Base-by-base conservation (phyloP, 345 rosid genomes). In the Citrus reticulata region DNA sequence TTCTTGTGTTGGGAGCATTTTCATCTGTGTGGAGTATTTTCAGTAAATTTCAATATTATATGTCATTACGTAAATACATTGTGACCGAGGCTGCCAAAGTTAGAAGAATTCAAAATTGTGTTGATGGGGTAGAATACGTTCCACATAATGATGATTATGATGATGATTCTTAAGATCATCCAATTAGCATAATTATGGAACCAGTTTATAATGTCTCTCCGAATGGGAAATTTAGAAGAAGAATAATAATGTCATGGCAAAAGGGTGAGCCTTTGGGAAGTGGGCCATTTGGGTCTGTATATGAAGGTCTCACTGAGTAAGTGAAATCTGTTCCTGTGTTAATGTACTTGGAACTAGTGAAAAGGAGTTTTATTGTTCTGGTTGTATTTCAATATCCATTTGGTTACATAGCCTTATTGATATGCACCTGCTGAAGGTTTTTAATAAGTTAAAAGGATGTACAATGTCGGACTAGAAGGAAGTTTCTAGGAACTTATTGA, bases 261-360 rank as follows among this genome's bases (percentile, higher is more conserved):
- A 42, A 42, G 51, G 51, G 51, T 42, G 51, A 42, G 51, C 4
- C 85, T 84, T 81, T 93, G 74, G 97, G 98, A 49, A 86, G 92
- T 55, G 97, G 98, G 58, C 88, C 98, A 16, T 95, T 92, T 80
- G 98, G 98, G 40, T 84, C 94, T 0, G 98, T 93, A 22, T 91
- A 86, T 72, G 97, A 92, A 83, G 98, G 95, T 72, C 81, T 90
- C 39, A 81, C 98, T 30, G 88, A 82, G 98, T 95, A 87, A 85
- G 94, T 87, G 20, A 54, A 16, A 54, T 54, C 22, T 17, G 7
- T 46, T 46, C 17, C 51, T 13, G 51, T 46, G 1, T 46, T 46
- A 46, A 46, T 13, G 13, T 13, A 1, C 51, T 13, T 46, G 51
- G 5, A 46, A 13, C 51, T 46, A 0, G 51, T 11, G 17, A 46